Conservation (phyloP, 768 basidiomycete genomes). For the Pisolithus albus region DNA sequence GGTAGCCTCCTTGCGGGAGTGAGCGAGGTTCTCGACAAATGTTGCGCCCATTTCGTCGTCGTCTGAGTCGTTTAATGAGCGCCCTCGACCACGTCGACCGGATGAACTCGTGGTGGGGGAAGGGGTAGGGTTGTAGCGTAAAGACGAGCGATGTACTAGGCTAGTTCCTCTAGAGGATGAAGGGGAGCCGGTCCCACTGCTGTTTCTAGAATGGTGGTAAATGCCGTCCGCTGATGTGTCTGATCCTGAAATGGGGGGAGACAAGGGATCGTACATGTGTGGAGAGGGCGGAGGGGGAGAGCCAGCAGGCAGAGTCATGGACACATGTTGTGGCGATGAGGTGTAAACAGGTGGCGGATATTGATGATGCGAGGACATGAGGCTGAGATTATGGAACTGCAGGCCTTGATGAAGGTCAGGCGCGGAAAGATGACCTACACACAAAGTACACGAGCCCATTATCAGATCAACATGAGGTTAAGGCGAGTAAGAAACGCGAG, state of each 20-base stretch:
- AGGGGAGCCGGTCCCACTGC: constrained; percentile 67
- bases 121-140: constrained; percentile 76
- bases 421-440: constrained; percentile 55
- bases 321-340: constrained; percentile 60
- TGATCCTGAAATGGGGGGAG: constrained; percentile 83
- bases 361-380: constrained; percentile 66
- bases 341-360: constrained; percentile 57
- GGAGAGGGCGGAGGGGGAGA: constrained; percentile 72
- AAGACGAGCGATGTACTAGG: constrained; percentile 63
- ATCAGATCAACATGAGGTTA: constrained; percentile 63
- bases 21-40: constrained; percentile 64
- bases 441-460: constrained; percentile 43
- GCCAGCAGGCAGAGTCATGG: constrained; percentile 53
- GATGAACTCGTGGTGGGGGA: constrained; percentile 71
- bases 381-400: constrained; percentile 54
- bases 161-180: constrained; percentile 70
- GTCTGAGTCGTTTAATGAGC: constrained; percentile 70
- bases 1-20: constrained; percentile 78
- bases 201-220: constrained; percentile 71
- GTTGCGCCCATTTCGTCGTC: constrained; percentile 67
- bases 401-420: constrained; percentile 63
- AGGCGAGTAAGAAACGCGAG: constrained; percentile 35
- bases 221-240: constrained; percentile 81
- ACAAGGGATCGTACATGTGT: constrained; percentile 78
- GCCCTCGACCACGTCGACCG: constrained; percentile 55